phyloP scores from a whole-genome alignment of 257 asterid genomes.

The Buddleja alternifolia region DNA sequence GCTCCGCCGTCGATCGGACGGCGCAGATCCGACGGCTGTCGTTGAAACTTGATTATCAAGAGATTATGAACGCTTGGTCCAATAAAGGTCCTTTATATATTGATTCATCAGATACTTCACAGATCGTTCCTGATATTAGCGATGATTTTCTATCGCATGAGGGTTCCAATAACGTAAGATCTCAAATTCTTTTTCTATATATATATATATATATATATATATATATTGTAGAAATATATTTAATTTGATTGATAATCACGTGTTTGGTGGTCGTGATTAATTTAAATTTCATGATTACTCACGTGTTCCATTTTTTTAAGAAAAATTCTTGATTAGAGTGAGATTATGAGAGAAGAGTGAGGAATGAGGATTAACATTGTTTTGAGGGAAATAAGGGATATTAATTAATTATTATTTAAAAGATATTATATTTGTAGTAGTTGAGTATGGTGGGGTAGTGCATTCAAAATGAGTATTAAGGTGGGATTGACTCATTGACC shows the following conservation, averaged over 20 bases:
- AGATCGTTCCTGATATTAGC: constrained; percentile 70
- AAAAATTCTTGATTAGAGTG: too few species aligned
- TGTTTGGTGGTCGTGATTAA: neutral
- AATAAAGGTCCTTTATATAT: constrained; percentile 73
- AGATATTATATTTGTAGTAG: too few species aligned
- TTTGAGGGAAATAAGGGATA: neutral
- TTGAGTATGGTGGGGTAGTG: neutral
- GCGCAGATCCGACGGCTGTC: constrained; percentile 42
- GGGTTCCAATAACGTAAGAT: constrained; percentile 41
- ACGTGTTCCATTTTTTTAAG: constrained; percentile 8
- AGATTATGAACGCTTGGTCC: constrained; percentile 86
- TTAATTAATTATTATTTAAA: neutral
- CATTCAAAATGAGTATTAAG: neutral
- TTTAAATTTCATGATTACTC: neutral
- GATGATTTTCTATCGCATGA: constrained; percentile 42
- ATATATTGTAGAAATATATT: neutral
- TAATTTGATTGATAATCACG: neutral
- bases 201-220: neutral
- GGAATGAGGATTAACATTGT: neutral
- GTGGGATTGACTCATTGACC: too few species aligned
- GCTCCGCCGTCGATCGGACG: constrained; percentile 56
- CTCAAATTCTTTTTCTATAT: neutral
- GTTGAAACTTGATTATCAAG: constrained; percentile 87
- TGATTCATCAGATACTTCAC: constrained; percentile 47
- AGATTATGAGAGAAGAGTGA: neutral